Base-by-base conservation (phyloP, 345 rosid species). In the Brassica carinata region DNA sequence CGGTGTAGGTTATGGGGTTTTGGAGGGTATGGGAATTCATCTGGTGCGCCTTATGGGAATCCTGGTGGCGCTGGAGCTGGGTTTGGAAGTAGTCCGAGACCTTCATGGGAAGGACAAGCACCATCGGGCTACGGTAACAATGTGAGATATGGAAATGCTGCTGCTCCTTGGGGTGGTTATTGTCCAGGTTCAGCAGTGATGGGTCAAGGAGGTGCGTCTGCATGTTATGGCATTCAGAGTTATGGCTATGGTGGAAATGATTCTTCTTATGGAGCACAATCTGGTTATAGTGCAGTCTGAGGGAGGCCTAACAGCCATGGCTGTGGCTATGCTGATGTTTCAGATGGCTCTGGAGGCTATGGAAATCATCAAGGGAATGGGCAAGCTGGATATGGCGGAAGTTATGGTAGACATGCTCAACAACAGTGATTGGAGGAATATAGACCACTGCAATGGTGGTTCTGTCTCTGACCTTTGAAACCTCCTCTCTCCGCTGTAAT, bases 161-260 rank as follows among this genome's bases (percentile, higher is more conserved):
- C 89, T 82, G 86, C 91, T 84, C 82, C 92, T 14, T 90, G 97
- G 94, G 94, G 86, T 55, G 85, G 87, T 67, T 71, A 90, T 64
- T 79, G 80, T 82, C 75, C 91, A 8, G 91, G 86, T 6, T 83
- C 86, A 23, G 80, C 79, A 71, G 89, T 85, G 33, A 83, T 83
- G 27, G 84, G 89, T 77, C 94, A 89, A 71, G 97, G 89, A 78
- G 84, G 91, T 73, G 97, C 88, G 45, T 86, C 91, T 27, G 74
- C 90, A 45, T 96, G 92, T 0, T 95, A 91, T 72, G 94, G 97
- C 10, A 86, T 74, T 83, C 98, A 89, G 86, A 90, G 94, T 73
- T 92, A 93, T 81, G 98, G 98, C 3, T 96, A 91, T 74, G 87
- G 92, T 86, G 93, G 86, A 84, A 89, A 79, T 84, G 99, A 95